Evolutionary conservation across 176 grass and related monocot species (phyloP), one percentile per base, ranked within the genome.

Genomic region (Olyra latifolia): DNA sequence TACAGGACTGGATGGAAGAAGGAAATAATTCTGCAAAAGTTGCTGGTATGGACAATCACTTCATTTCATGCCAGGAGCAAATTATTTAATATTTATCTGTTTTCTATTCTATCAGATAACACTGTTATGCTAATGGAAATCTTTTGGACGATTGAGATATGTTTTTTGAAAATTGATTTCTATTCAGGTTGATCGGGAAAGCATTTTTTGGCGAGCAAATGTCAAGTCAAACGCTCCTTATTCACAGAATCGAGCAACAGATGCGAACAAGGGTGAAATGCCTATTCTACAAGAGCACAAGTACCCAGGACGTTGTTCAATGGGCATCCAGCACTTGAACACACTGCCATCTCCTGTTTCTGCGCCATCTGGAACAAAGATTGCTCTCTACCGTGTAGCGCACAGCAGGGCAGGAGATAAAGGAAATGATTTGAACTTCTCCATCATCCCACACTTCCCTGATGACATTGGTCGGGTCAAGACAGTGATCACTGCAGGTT

Each of bases 391-490:
- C 79, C 62, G 57, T 75, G 70, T 95, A 54, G 92, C 95, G 7
- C 95, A 98, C 76, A 86, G 92, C 71, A 86, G 95, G 56, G 86
- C 86, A 3, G 95, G 95, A 0, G 95, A 98, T 59, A 95, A 95
- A 85, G 92, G 92, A 69, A 93, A 95, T 78, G 95, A 98, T 80
- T 24, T 98, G 43, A 98, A 91, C 70, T 91, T 98, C 54, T 98
- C 92, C 66, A 71, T 95, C 68, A 95, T 95, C 62, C 95, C 92
- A 72, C 90, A 98, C 61, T 84, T 89, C 61, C 76, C 84, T 27
- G 61, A 45, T 30, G 92, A 95, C 67, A 75, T 93, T 85, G 80
- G 66, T 8, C 27, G 81, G 52, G 78, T 98, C 20, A 92, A 78
- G 80, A 76, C 71, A 17, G 53, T 91, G 24, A 89, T 98, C 53